Conservation (phyloP, 805 yeast genomes). For the Starmera quercuum region DNA sequence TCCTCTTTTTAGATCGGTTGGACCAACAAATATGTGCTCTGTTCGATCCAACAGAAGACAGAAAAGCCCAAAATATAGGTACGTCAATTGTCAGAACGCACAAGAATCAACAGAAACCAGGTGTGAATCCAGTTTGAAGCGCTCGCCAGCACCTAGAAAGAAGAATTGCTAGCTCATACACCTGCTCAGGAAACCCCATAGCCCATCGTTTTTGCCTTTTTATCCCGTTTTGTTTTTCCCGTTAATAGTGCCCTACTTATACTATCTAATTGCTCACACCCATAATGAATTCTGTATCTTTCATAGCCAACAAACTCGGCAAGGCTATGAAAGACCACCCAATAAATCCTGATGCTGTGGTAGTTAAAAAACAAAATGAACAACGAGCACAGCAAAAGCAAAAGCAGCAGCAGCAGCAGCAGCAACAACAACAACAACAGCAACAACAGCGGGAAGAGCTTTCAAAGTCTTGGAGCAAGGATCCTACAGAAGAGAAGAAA, state of each 20-base stretch:
- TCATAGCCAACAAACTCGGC: conserved; percentile 18
- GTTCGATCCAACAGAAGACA: neutral
- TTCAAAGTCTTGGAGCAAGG: neutral
- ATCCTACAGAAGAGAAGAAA: neutral
- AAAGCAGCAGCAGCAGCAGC: neutral
- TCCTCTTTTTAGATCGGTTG: no score
- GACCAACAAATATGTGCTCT: neutral
- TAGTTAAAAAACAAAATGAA: neutral
- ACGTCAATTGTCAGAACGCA: neutral
- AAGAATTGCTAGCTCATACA: neutral
- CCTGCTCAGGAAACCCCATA: no score
- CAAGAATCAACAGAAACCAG: neutral
- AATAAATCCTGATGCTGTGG: conserved; percentile 1
- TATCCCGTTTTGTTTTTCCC: no score
- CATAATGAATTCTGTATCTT: conserved; percentile 21
- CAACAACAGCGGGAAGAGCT: neutral
- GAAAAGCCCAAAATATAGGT: neutral
- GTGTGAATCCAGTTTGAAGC: no score
- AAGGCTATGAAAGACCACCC: conserved; percentile 12
- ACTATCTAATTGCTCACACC: neutral
- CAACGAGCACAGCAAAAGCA: neutral
- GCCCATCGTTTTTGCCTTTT: no score
- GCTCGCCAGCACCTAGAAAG: neutral
- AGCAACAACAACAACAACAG: neutral
- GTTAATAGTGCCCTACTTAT: neutral